Percentiles rank a stretch among this genome's conserved stretches.
Conservation (phyloP, 1,139 yeast genomes). For the Diutina pseudorugosa region DNA sequence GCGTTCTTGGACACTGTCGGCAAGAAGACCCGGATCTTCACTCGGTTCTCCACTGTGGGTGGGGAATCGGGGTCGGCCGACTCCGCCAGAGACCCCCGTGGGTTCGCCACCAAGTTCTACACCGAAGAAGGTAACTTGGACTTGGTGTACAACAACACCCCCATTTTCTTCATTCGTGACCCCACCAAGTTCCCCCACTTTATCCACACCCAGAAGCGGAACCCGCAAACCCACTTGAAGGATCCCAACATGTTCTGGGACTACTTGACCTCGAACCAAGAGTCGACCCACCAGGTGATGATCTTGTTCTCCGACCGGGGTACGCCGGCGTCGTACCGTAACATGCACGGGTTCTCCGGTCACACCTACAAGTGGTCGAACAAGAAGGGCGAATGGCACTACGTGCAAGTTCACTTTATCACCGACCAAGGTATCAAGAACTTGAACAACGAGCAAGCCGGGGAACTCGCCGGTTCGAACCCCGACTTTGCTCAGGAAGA, state of each 20-base stretch:
- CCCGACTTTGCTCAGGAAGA: conserved; percentile 59
- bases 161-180: conserved; percentile 76
- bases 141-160: conserved; percentile 85
- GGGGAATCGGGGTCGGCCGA: conserved; percentile 82
- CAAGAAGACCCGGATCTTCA: conserved; percentile 60
- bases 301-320: conserved; percentile 56
- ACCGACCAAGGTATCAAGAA: conserved; percentile 50
- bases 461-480: conserved; percentile 42
- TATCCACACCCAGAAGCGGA: conserved; percentile 79
- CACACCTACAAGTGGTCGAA: conserved; percentile 62
- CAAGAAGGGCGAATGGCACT: conserved; percentile 52
- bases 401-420: conserved; percentile 53
- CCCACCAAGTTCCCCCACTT: conserved; percentile 83
- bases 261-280: conserved; percentile 50
- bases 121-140: conserved; percentile 85
- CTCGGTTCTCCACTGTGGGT: conserved; percentile 83
- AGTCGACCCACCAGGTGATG: conserved; percentile 53
- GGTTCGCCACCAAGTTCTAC: conserved; percentile 71
- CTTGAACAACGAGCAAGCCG: conserved; percentile 47
- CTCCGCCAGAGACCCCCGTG: conserved; percentile 85
- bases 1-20: conserved; percentile 63
- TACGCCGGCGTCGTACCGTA: conserved; percentile 52
- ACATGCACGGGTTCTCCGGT: conserved; percentile 64
- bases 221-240: conserved; percentile 47
- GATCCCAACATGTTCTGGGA: conserved; percentile 72